Evolutionary conservation across 345 rosid genomes (phyloP).

Genomic region (Gossypium australe): DNA sequence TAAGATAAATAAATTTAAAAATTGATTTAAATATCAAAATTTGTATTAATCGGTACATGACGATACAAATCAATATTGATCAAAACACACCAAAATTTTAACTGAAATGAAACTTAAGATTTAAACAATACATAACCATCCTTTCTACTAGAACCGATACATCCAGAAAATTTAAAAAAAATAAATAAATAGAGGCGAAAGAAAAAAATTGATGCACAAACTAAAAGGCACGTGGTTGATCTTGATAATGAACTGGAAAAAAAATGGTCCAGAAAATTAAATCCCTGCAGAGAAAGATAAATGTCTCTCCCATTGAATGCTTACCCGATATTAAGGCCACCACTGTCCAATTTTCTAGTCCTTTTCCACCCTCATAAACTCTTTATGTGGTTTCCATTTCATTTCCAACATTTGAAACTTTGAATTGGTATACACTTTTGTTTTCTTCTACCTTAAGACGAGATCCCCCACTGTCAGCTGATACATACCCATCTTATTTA

Average conservation of each 20-base stretch:
- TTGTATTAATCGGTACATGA: too few relatives aligned
- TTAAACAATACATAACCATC: too few relatives aligned
- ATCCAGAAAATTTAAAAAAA: not conserved
- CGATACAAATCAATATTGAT: fast-evolving
- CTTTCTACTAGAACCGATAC: too few relatives aligned
- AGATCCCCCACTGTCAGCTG: not conserved
- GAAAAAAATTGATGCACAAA: not conserved
- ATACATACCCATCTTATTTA: not conserved
- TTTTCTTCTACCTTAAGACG: not conserved
- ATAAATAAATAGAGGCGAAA: too few relatives aligned
- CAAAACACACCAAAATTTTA: too few relatives aligned
- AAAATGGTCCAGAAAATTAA: not conserved
- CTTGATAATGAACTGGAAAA: not conserved
- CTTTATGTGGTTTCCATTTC: not conserved
- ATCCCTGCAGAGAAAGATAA: not conserved
- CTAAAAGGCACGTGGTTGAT: not conserved
- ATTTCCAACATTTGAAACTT: not conserved
- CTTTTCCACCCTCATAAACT: not conserved
- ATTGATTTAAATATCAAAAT: too few relatives aligned
- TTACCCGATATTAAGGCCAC: not conserved
- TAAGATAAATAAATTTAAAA: too few relatives aligned
- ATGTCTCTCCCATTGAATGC: not conserved
- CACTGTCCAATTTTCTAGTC: not conserved
- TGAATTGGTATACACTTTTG: not conserved
- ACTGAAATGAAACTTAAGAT: too few relatives aligned